phyloP scores from a whole-genome alignment of 2,329 filamentous ascomycete species.

The Clonostachys byssicola region DNA sequence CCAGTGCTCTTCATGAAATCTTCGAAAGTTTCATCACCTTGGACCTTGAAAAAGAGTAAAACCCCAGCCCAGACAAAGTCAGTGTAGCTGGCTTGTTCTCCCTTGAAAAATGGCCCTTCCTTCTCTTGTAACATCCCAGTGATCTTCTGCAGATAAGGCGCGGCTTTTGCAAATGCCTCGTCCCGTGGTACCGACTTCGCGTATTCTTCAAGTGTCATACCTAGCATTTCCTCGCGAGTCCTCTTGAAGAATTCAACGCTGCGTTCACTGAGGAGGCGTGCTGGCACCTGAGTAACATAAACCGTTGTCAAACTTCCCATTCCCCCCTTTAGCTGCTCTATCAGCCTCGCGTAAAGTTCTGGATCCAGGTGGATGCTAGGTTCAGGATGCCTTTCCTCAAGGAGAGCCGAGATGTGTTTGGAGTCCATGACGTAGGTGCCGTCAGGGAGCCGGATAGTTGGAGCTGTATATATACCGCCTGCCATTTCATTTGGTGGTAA shows the following conservation, averaged over 20 bases:
- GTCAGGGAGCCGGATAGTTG: conserved; percentile 49
- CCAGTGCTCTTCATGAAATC: conserved; percentile 19
- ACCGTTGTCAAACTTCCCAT: conserved; percentile 28
- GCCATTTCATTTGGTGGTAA: conserved; percentile 31
- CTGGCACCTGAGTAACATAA: conserved; percentile 42
- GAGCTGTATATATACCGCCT: conserved; percentile 44
- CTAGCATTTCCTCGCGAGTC: conserved; percentile 43
- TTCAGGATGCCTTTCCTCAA: conserved; percentile 55
- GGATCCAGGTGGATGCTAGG: conserved; percentile 56
- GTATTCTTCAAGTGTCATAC: conserved; percentile 48
- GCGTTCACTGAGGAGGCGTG: conserved; percentile 41
- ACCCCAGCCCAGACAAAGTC: conserved; percentile 53
- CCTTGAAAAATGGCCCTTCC: conserved; percentile 58
- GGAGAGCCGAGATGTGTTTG: conserved; percentile 47
- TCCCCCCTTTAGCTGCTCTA: conserved; percentile 26
- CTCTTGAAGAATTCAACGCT: conserved; percentile 51
- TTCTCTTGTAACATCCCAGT: conserved; percentile 46
- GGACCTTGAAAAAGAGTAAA: conserved; percentile 32
- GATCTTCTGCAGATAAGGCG: conserved; percentile 23
- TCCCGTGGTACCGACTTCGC: conserved; percentile 13
- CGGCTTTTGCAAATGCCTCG: conserved; percentile 41
- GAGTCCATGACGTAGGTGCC: conserved; percentile 63
- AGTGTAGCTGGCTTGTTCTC: conserved; percentile 47
- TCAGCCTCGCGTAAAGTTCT: conserved; percentile 38
- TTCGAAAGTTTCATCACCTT: conserved; percentile 30